Base-by-base conservation (phyloP, 2,329 filamentous ascomycete species). In the Paracamarosporium sp. region DNA sequence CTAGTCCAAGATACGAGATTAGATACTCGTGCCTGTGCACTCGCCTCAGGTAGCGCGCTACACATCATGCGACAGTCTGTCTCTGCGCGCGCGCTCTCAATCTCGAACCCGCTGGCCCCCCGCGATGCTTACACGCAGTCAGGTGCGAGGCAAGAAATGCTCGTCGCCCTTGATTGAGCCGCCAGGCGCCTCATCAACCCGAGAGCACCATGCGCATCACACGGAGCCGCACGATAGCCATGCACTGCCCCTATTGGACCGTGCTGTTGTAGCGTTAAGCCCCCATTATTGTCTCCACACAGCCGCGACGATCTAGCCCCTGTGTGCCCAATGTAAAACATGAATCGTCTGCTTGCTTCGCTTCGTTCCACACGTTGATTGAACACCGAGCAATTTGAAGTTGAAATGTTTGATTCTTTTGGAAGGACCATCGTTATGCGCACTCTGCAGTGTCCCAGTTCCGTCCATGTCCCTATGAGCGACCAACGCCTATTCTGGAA, bases 401-500 rank as follows among this genome's bases (percentile, higher is more conserved):
- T 40, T 50, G 33, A 50, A 40, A 55, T 57, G 58, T 28, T 59
- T 56, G 50, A 63, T 66, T 68, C 62, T 65, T 66, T 71, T 69
- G 73, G 67, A 62, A 50, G 70, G 70, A 71, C 71, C 65, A 58
- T 74, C 67, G 64, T 65, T 70, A 70, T 71, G 70, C 69, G 74
- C 60, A 66, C 62, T 69, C 63, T 59, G 70, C 69, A 65, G 63
- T 68, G 65, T 60, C 64, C 66, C 61, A 65, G 59, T 59, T 61
- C 66, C 60, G 63, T 64, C 64, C 65, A 53, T 68, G 65, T 70
- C 63, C 66, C 69, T 69, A 71, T 68, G 65, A 70, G 64, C 63
- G 60, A 66, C 70, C 67, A 76, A 76, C 72, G 72, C 72, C 72
- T 69, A 57, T 71, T 70, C 69, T 66, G 31, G 66, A 64, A 65